Base-by-base conservation (phyloP, 2,329 filamentous ascomycete species). In the Fusarium haematococcum region DNA sequence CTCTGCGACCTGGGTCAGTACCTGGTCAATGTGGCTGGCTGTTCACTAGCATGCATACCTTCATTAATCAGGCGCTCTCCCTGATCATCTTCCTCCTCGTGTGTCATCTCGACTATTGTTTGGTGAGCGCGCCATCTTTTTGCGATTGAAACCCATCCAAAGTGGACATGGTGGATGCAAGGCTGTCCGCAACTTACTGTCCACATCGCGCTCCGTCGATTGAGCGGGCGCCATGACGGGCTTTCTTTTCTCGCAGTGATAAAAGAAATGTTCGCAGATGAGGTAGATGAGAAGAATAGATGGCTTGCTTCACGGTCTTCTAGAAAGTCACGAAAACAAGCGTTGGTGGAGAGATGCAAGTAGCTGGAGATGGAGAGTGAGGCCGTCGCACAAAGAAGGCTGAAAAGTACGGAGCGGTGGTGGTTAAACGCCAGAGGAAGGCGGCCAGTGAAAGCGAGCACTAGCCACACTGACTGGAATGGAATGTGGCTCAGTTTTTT, bases 31-130 rank as follows among this genome's bases (percentile, higher is more conserved):
- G 35, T 33, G 23, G n/a, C n/a, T 37, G 48, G n/a, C 18, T 37
- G 43, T 50, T 13, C 45, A 32, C 25, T 20, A 62, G 65, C 18
- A 6, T 35, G 30, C 75, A 60, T 86, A 93, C 93, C 94, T 87
- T 99, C 97, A 78, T 98, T 98, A 85, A 98, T 95, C 70, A 97
- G 88, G 85, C 97, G 95, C 84, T 97, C 93, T 80, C 94, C 91
- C 76, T 90, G 85, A 80, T 94, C 88, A 81, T 92, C 88, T 68
- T 94, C 92, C 63, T 94, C 93, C 68, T 95, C 92, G 70, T 91
- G 88, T 56, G 68, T 76, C 81, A 84, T 83, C 1, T 84, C 82
- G 69, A 83, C 83, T 84, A 68, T 56, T 32, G 33, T 37, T 62
- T 39, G 45, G 45, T 66, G 30, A 68, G 66, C 54, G 67, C 71